Conservation (phyloP, 1,139 yeast genomes). For the Taphrina populina region DNA sequence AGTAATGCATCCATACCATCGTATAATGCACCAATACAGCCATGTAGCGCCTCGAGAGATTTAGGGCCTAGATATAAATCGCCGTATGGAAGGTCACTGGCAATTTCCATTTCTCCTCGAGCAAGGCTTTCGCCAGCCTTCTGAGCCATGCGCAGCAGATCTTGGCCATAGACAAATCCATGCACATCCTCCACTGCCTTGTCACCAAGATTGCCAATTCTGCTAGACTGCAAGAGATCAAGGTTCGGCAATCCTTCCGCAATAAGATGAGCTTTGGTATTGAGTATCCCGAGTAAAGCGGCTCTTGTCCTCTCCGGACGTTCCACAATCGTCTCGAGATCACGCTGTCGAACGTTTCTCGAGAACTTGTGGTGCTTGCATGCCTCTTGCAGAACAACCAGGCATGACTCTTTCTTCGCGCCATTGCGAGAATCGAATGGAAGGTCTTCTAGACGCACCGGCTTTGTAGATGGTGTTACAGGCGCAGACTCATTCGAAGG, state of each 20-base stretch:
- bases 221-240: constrained; percentile 20
- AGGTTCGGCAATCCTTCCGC: constrained; percentile 43
- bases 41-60: constrained; percentile 72
- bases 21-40: constrained; percentile 77
- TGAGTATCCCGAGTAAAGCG: constrained; percentile 71
- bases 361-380: constrained; percentile 57
- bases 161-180: constrained; percentile 69
- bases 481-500: too few species aligned
- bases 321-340: constrained; percentile 71
- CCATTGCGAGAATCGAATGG: too few species aligned
- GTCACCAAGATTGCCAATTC: constrained; percentile 31
- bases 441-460: too few species aligned
- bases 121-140: constrained; percentile 59
- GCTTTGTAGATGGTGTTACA: too few species aligned
- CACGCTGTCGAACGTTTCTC: constrained; percentile 64
- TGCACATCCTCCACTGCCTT: constrained; percentile 70
- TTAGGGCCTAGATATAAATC: constrained; percentile 72
- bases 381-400: constrained; percentile 38
- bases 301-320: constrained; percentile 80
- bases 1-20: constrained; percentile 64
- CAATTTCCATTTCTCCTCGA: constrained; percentile 67
- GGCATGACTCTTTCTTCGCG: background rate
- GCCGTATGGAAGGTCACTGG: constrained; percentile 79
- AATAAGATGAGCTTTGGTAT: constrained; percentile 52
- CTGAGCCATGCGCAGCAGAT: constrained; percentile 59